Conservation (phyloP, 2,329 filamentous ascomycete species). For the Bertia moriformis region DNA sequence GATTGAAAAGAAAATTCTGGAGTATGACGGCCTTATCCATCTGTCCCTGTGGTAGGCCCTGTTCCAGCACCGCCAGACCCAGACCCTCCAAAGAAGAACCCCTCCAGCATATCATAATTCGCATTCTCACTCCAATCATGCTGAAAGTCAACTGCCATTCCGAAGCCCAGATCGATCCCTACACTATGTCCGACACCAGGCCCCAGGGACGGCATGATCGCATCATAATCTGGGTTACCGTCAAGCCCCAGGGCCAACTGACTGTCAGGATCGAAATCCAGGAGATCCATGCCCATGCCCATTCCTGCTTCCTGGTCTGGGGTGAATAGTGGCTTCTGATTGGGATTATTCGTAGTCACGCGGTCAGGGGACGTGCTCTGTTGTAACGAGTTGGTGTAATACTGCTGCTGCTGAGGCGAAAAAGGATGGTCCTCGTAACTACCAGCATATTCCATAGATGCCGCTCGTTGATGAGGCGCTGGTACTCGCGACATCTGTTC, state of each 20-base stretch:
- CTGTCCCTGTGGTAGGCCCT: no score
- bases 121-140: slow-evolving; percentile 30
- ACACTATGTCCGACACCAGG: slow-evolving; percentile 13
- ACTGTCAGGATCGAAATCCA: not conserved
- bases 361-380: not conserved
- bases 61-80: no score
- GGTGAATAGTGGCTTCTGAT: not conserved
- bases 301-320: not conserved
- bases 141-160: slow-evolving; percentile 25
- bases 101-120: slow-evolving; percentile 12
- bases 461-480: slow-evolving; percentile 9
- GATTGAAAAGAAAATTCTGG: no score
- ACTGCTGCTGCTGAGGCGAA: not conserved
- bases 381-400: not conserved
- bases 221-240: slow-evolving; percentile 2
- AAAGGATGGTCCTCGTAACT: not conserved
- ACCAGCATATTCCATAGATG: not conserved
- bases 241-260: not conserved
- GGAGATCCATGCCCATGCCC: not conserved
- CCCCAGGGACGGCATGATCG: slow-evolving; percentile 13
- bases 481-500: slow-evolving; percentile 11
- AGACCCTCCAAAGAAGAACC: not conserved
- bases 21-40: no score
- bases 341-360: not conserved
- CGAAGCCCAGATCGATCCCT: slow-evolving; percentile 25